Base-by-base conservation (phyloP, 768 basidiomycete genomes). In the Cystobasidium tubakii region DNA sequence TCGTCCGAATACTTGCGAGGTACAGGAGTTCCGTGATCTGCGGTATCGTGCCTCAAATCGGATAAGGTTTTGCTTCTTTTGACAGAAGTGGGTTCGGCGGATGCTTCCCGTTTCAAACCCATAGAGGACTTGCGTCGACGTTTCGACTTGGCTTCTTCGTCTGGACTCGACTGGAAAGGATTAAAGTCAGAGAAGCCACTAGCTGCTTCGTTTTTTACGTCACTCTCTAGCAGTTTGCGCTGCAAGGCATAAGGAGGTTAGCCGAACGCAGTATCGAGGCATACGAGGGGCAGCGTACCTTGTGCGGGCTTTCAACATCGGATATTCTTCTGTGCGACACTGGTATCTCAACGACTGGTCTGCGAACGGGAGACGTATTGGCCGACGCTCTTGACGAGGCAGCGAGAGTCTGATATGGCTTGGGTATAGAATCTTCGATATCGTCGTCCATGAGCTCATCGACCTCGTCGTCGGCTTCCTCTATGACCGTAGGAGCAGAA, bases 141-240 rank as follows among this genome's bases (percentile, higher is more conserved):
- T 44, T 71, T 71, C 27, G 50, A 54, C 31, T 31, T 39, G 46
- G 34, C 34, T 34, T 55, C 55, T 9, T 36, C 54, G 33, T 71
- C 55, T 10, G 69, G 69, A 31, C 54, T 57, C 13, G 33, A 53
- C 27, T 71, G 69, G 34, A 71, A 71, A 7, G 69, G 69, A 44
- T 71, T 71, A 54, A 39, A 71, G 39, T 55, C 55, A 1, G 29
- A 29, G 29, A 71, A 71, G 69, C 69, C 69, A 31, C 33, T 34
- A 13, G 50, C 55, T 29, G 29, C 69, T n/a, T 71, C 44, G 29
- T 21, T 36, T 34, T 34, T 25, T 3, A 4, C 63, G 15, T 46
- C 36, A 13, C 27, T 15, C 6, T 65, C 63, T 3, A 12, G 36
- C 34, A 7, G 10, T 43, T 65, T 65, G 34, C 63, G 63, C 63